Base-by-base conservation (phyloP, 257 asterid species). In the Solanum ossicruentum region DNA sequence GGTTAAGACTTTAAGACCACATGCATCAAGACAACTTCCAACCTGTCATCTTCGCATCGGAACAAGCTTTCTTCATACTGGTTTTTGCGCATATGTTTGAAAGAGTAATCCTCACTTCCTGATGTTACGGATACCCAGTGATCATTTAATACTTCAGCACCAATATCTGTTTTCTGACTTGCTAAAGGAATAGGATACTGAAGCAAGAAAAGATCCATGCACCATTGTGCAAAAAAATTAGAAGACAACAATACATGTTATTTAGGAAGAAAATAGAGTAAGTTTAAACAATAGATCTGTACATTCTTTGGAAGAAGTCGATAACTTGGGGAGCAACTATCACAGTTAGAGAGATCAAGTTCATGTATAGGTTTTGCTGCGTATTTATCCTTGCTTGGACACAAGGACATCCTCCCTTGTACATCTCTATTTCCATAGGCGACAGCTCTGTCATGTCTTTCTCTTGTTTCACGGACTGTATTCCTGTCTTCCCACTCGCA, bases 21-120 rank as follows among this genome's bases (percentile, higher is more conserved):
- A 51, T 70, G 80, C 65, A 23, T 86, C 86, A 84, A 82, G 60
- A 78, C 21, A 85, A 80, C 57, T 54, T 67, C 90, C 80, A 83
- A 95, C 99, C 98, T 93, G 90, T 97, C 99, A 86, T 97, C 99
- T 89, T 95, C 98, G 85, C 99, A 97, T 26, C 97, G 94, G 83
- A 92, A 94, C 94, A 97, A 91, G 90, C 97, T 97, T 86, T 97
- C 98, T 90, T 95, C 99, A 85, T 97, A 97, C 88, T 95, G 98
- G 90, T 97, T 97, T 88, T 93, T 97, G 51, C 95, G 94, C 98
- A 94, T 94, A 89, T 97, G 98, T 89, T 97, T 97, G 92, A 95
- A 95, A 47, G 99, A 94, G 91, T 92, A 95, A 92, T 94, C 98
- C 89, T 97, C 99, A 88, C 98, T 97, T 84, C 99, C 99, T 78